phyloP scores from a whole-genome alignment of 2,329 filamentous ascomycete species.

The Pleoardoris graminearum region DNA sequence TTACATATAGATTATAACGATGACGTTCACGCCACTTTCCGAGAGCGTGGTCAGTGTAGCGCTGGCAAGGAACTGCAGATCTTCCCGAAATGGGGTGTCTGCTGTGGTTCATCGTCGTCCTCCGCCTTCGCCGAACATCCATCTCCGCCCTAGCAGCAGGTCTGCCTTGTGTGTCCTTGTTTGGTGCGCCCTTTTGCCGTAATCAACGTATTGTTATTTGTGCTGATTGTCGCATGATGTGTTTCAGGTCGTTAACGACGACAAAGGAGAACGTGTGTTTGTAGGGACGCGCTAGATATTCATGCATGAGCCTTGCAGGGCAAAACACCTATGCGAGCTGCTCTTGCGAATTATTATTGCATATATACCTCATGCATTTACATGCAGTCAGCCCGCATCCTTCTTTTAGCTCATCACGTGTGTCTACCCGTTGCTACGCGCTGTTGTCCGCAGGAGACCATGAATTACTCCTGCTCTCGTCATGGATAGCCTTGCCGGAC shows the following conservation, averaged over 20 bases:
- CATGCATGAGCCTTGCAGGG: constrained; percentile 6
- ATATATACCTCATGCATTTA: constrained; percentile 1
- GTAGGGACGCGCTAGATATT: constrained; percentile 1
- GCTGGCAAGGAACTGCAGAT: background rate
- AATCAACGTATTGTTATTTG: no score
- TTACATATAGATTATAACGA: background rate
- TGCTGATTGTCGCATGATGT: no score
- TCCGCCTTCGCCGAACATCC: no score
- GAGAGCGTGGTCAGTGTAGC: background rate
- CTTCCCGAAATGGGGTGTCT: constrained; percentile 1
- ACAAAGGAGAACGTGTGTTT: no score
- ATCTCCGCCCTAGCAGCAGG: no score
- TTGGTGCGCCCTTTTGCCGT: no score
- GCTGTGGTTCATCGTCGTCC: constrained; percentile 1
- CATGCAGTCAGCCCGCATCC: constrained; percentile 5
- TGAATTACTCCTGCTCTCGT: constrained; percentile 19
- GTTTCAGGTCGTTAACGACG: no score
- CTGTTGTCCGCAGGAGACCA: constrained; percentile 26
- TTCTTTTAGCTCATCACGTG: background rate
- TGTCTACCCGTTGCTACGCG: background rate
- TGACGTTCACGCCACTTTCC: background rate
- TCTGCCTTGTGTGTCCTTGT: no score
- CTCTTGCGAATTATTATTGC: constrained; percentile 2
- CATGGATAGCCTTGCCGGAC: constrained; percentile 28
- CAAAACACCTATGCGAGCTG: background rate